Percentiles rank a stretch among this genome's conserved stretches.
These are phyloP conservation scores for Pseudonitzschia multiseries DNA, from an alignment of 108 stramenopile genomes.

Conservation along the genomic window DNA sequence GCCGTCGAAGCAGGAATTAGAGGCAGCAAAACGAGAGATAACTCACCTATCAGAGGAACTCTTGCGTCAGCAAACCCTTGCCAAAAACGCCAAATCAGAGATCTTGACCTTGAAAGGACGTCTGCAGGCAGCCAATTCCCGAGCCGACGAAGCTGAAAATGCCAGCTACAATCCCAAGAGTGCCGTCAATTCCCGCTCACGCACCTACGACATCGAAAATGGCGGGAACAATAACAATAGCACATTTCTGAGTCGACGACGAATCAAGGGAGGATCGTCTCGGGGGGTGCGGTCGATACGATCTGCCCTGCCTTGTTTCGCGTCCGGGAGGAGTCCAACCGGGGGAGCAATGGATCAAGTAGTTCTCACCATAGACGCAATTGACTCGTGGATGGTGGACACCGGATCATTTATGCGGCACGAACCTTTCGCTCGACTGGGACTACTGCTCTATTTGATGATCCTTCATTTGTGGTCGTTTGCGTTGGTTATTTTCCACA, in stretches of 20 bases:
- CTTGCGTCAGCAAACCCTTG: constrained; percentile 59
- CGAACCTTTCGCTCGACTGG: constrained; percentile 77
- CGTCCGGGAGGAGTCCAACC: constrained; percentile 41
- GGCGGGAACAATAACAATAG: constrained; percentile 5
- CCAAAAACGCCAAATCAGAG: constrained; percentile 60
- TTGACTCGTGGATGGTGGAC: constrained; percentile 73
- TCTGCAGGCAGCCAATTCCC: constrained; percentile 56
- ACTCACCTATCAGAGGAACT: constrained; percentile 67
- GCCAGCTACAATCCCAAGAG: constrained; percentile 19
- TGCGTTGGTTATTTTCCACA: constrained; percentile 79
- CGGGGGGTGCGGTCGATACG: constrained; percentile 57
- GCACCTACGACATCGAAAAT: constrained; percentile 34
- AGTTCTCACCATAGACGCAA: constrained; percentile 64
- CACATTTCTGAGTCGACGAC: constrained; percentile 20
- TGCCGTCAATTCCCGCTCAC: constrained; percentile 3
- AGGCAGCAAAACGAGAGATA: constrained; percentile 48
- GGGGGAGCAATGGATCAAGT: constrained; percentile 54
- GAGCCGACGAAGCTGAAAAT: constrained; percentile 65
- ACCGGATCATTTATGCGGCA: constrained; percentile 65
- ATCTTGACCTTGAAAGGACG: constrained; percentile 66
- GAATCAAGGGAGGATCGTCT: constrained; percentile 41
- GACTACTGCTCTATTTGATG: constrained; percentile 63
- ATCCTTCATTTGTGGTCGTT: constrained; percentile 83
- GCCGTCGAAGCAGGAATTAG: constrained; percentile 10
- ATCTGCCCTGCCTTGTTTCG: constrained; percentile 53